Percentiles rank a stretch among this genome's conserved stretches.
Conservation (phyloP, 495 filamentous ascomycete genomes). For the Aspergillus biplanus region DNA sequence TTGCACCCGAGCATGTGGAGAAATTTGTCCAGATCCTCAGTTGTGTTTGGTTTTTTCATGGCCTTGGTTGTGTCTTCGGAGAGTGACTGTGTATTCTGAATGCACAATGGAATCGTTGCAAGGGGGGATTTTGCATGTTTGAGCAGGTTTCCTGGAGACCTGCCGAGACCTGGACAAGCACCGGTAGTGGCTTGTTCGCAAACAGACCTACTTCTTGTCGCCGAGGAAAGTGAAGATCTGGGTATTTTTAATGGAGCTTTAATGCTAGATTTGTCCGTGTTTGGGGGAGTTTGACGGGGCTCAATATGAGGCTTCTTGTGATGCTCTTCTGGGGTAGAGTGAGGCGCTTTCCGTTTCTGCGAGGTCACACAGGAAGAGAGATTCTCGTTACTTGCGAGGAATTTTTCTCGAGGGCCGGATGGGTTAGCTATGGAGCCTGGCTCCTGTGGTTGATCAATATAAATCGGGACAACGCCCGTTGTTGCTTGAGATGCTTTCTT, state of each 20-base stretch:
- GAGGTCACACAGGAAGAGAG: slow-evolving; percentile 23
- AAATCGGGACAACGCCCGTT: slow-evolving; percentile 22
- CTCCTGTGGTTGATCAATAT: slow-evolving; percentile 26
- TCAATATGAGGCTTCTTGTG: background rate
- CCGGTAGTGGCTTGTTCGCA: too few relatives aligned
- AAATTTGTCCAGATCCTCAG: slow-evolving; percentile 7
- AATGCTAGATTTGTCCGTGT: too few relatives aligned
- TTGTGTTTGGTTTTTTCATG: background rate
- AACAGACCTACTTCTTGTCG: too few relatives aligned
- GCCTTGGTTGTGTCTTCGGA: background rate
- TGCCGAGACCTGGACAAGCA: too few relatives aligned
- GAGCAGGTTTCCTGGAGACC: background rate
- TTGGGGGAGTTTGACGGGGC: background rate
- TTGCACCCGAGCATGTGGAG: slow-evolving; percentile 2
- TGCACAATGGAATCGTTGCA: slow-evolving; percentile 7
- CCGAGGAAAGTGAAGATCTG: too few relatives aligned
- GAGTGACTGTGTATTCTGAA: background rate
- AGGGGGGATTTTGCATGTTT: slow-evolving; percentile 2
- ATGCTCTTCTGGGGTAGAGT: background rate
- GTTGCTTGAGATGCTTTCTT: background rate
- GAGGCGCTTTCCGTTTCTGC: slow-evolving; percentile 8
- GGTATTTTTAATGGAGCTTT: too few relatives aligned
- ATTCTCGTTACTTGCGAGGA: slow-evolving; percentile 34
- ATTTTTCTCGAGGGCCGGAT: background rate
- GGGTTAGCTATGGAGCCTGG: background rate